Percentiles rank a stretch among this genome's conserved stretches.
Evolutionary conservation across 2,329 filamentous ascomycete genomes (phyloP).

Genomic region (Cordyceps farinosa): DNA sequence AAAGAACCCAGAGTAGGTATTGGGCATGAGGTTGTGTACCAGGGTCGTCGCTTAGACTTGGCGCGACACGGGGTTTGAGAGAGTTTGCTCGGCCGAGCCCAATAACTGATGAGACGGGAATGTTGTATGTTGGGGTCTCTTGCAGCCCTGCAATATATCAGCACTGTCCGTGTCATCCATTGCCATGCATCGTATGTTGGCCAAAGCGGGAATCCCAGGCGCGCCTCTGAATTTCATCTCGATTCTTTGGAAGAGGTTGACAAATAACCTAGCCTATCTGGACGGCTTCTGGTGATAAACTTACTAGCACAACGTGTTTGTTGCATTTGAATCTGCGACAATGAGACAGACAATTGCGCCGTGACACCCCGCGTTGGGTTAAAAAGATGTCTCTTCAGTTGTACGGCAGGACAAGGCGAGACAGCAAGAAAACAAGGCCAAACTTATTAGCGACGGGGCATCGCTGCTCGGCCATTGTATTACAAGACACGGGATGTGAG

Average conservation of each 20-base stretch:
- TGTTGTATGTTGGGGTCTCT: not conserved
- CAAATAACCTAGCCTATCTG: too few relatives aligned
- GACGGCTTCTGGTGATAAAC: not conserved
- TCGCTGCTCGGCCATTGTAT: not conserved
- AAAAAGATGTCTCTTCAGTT: not conserved
- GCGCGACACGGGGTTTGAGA: conserved; percentile 1
- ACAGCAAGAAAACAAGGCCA: not conserved
- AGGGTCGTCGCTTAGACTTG: not conserved
- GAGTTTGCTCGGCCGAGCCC: not conserved
- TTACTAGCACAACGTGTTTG: not conserved
- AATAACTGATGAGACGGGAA: not conserved
- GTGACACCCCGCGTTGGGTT: not conserved
- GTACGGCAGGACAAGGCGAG: not conserved
- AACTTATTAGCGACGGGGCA: not conserved
- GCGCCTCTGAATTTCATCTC: not conserved
- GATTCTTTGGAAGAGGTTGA: too few relatives aligned
- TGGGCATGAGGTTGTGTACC: not conserved
- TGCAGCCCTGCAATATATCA: not conserved
- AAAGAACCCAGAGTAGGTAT: not conserved
- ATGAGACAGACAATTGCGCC: not conserved
- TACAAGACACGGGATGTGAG: not conserved
- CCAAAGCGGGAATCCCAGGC: not conserved
- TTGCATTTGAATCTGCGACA: not conserved
- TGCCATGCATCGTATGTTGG: not conserved
- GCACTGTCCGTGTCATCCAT: not conserved